Base-by-base conservation (phyloP, 306 rosid genomes). In the Pterocarpus macrocarpus region DNA sequence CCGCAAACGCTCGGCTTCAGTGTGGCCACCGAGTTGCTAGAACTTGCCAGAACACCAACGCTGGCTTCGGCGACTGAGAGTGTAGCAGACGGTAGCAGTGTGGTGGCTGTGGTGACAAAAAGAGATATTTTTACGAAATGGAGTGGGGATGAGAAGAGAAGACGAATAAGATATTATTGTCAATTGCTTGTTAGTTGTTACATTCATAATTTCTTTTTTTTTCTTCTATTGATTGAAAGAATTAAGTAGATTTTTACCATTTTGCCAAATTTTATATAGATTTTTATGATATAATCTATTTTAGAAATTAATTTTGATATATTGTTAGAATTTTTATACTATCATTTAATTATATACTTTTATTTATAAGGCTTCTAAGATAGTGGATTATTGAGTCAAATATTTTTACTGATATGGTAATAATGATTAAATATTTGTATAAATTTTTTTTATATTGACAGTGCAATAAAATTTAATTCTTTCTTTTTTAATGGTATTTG, bases 41-140 rank as follows among this genome's bases (percentile, higher is more conserved):
- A 55, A 4, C 30, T 89, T 83, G 22, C 86, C 75, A 85, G 83
- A 22, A 59, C 71, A 12, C 65, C 80, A 64, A 75, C 74, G 15
- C 71, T 82, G 80, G 88, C 69, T 16, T 79, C 80, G 71, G 92
- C 86, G 55, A 82, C 43, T 15, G 90, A 87, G 82, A 84, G 55
- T 39, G 89, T 36, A 68, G 90, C 77, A 62, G 91, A 76, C 28
- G 90, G 81, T n/a, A 87, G 81, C 98, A 93, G 92, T 71, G 53
- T 71, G 61, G 39, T 30, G 17, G 14, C 15, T n/a, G 71, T 5
- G 13, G 71, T 15, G 64, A 41, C 65, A 55, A 80, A 76, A 83
- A 49, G 57, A 81, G 84, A 84, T 73, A 84, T 87, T 64, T 71
- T 78, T 74, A 34, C 70, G 82, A 44, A 50, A 15, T 34, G 3